These are phyloP conservation scores for Dichotomocladium elegans DNA, from an alignment of 371 early-diverging fungal genomes.

Conservation along the genomic window DNA sequence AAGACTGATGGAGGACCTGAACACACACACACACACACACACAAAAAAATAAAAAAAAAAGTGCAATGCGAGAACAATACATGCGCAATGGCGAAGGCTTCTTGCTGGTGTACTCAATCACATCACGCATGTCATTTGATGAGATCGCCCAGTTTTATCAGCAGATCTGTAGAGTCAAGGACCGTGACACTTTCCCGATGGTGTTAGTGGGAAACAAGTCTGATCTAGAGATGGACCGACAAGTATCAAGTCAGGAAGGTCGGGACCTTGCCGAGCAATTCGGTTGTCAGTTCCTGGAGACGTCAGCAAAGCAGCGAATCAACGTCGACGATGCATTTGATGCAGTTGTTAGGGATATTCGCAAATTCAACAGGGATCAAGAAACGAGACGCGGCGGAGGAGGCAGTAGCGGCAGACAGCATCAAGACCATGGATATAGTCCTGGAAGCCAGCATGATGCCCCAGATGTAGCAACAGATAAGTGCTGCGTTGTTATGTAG, in stretches of 20 bases:
- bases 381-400: slow-evolving; percentile 14
- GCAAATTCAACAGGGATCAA: slow-evolving; percentile 67
- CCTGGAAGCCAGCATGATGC: too few species aligned
- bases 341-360: slow-evolving; percentile 81
- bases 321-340: slow-evolving; percentile 93
- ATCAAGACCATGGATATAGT: too few species aligned
- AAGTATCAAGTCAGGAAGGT: slow-evolving; percentile 78
- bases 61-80: slow-evolving; percentile 77
- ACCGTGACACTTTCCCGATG: slow-evolving; percentile 79
- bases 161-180: slow-evolving; percentile 81
- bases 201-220: slow-evolving; percentile 94
- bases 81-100: slow-evolving; percentile 66
- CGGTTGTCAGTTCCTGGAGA: slow-evolving; percentile 82
- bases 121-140: slow-evolving; percentile 70
- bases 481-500: slow-evolving; percentile 29
- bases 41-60: slow-evolving; percentile 6
- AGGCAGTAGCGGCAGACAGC: slow-evolving; percentile 10
- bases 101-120: slow-evolving; percentile 62
- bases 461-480: slow-evolving; percentile 17
- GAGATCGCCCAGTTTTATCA: slow-evolving; percentile 76
- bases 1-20: neutral
- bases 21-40: neutral
- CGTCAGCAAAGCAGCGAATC: slow-evolving; percentile 82
- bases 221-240: slow-evolving; percentile 80
- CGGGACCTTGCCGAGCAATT: slow-evolving; percentile 74